Evolutionary conservation across 768 basidiomycete species (phyloP).

Genomic region (Saitozyma podzolica): DNA sequence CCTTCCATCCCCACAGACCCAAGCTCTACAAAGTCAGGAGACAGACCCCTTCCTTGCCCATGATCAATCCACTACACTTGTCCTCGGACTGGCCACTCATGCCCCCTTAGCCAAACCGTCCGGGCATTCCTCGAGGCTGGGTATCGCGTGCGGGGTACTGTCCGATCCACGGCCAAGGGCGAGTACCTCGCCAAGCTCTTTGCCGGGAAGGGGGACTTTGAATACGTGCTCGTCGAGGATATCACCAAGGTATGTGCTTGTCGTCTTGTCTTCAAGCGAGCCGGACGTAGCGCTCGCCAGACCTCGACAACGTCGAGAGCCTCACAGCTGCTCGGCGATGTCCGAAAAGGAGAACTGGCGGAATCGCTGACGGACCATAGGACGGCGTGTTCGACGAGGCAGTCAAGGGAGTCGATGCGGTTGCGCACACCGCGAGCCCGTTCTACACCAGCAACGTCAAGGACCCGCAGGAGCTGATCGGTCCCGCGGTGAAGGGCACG

Average conservation of each 20-base stretch:
- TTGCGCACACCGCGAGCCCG: constrained; percentile 53
- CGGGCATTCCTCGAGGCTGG: constrained; percentile 54
- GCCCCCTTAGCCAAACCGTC: constrained; percentile 16
- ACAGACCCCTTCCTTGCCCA: not conserved
- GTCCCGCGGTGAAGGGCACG: constrained; percentile 73
- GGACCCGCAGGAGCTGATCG: constrained; percentile 58
- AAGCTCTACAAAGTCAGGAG: not conserved
- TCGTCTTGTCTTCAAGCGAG: not conserved
- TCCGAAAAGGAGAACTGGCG: too few relatives aligned
- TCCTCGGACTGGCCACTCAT: not conserved
- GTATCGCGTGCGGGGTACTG: constrained; percentile 66
- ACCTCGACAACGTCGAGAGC: too few relatives aligned
- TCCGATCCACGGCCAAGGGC: constrained; percentile 65
- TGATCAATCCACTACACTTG: not conserved
- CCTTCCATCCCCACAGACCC: not conserved
- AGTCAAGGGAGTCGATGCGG: constrained; percentile 71
- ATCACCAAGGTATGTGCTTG: constrained; percentile 58
- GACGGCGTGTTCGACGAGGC: constrained; percentile 73
- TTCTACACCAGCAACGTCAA: constrained; percentile 37
- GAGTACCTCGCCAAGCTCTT: constrained; percentile 61
- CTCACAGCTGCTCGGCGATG: not conserved
- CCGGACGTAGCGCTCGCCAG: not conserved
- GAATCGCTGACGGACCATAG: constrained; percentile 13
- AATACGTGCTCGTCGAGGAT: constrained; percentile 69
- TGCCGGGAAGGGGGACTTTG: constrained; percentile 55